Base-by-base conservation (phyloP, 345 rosid genomes). In the Eucalyptus cloeziana region DNA sequence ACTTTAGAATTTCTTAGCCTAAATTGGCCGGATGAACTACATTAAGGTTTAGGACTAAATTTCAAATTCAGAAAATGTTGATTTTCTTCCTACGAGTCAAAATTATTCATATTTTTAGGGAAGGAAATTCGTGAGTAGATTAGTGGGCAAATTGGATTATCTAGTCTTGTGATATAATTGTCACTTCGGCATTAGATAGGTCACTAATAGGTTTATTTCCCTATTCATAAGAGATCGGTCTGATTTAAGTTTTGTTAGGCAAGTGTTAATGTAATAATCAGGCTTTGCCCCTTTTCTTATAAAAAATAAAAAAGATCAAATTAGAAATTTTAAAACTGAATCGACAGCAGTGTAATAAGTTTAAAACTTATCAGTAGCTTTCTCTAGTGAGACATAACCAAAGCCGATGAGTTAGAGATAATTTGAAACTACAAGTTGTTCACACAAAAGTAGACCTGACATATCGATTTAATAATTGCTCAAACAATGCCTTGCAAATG, bases 281-380 rank as follows among this genome's bases (percentile, higher is more conserved):
- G 5, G 30, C 30, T 56, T 9, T 56, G 0, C 6, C 62, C 27
- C 30, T 24, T 56, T 56, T 56, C 27, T 56, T 56, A 56, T 56
- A 1, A 56, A 56, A 56, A 52, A 52, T 52, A 17, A 56, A 56
- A 56, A 4, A 21, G 0, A 24, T 56, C 12, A 22, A 56, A 56
- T 56, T 56, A 56, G 5, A 56, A 56, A 56, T 5, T 56, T 56
- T 22, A 56, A 56, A 21, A 56, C 0, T 56, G 0, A 56, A 56
- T 56, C 0, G 1, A 21, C 6, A 1, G 5, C 0, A 1, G 0
- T 56, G 11, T 56, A 56, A 56, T 56, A 56, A 1, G 13, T 24
- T 56, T 24, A 24, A 56, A 56, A 56, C 30, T 56, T 56, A 56
- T 22, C 9, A 56, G 1, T 56, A 56, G 30, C 5, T 56, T 56